Conservation (phyloP, 345 rosid species). For the Citrus glauca region DNA sequence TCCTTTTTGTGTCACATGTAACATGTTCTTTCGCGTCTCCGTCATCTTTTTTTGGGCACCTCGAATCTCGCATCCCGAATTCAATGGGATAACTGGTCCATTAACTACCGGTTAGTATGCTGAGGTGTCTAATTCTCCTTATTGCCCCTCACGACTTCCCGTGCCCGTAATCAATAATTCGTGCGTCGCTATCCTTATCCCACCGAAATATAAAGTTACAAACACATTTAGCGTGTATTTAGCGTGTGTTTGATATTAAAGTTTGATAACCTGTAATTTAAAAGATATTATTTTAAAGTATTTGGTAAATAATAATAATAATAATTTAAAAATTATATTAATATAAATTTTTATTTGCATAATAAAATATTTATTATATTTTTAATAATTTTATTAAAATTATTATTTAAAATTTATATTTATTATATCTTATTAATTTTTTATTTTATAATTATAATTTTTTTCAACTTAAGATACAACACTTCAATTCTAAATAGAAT, state of each 20-base stretch:
- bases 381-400: too few species aligned
- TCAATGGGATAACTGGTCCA: constrained; percentile 15
- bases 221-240: too few species aligned
- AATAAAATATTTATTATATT: too few species aligned
- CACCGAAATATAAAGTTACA: too few species aligned
- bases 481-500: too few species aligned
- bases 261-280: accelerated
- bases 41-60: constrained; percentile 3
- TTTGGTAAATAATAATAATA: accelerated
- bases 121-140: background rate
- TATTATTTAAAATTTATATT: too few species aligned
- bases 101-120: background rate
- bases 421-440: too few species aligned
- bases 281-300: accelerated
- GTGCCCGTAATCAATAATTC: background rate
- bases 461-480: too few species aligned
- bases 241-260: too few species aligned
- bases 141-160: background rate
- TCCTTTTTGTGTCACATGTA: constrained; percentile 15
- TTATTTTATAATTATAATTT: too few species aligned
- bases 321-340: too few species aligned
- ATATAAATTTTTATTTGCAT: too few species aligned
- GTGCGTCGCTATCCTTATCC: background rate
- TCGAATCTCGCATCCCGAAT: constrained; percentile 14
- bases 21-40: background rate